Evolutionary conservation across 164 flowering plant species (phyloP).

Genomic region (Litsea cubeba): DNA sequence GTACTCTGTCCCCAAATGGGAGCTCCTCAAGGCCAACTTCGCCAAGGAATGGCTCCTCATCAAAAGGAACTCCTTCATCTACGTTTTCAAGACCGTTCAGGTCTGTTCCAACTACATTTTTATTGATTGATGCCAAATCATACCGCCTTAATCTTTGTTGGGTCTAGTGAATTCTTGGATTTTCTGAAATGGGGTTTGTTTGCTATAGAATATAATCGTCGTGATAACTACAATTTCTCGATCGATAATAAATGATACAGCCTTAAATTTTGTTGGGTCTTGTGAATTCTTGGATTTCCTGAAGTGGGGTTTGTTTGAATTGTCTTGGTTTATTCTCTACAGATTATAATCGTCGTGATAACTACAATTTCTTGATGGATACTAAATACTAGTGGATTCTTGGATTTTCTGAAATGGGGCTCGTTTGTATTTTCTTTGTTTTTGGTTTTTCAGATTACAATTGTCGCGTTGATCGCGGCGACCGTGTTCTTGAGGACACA

Average conservation of each 20-base stretch:
- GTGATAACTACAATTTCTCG: no score
- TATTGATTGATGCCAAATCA: no score
- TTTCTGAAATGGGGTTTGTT: no score
- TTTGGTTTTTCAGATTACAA: constrained; percentile 38
- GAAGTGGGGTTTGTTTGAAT: no score
- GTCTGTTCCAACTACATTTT: neutral
- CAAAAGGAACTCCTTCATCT: constrained; percentile 71
- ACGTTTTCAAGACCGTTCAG: constrained; percentile 65
- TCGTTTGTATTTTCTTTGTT: neutral
- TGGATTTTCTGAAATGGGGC: neutral
- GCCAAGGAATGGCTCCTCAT: constrained; percentile 82
- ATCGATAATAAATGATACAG: neutral
- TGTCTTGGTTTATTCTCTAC: no score
- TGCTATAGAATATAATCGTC: no score
- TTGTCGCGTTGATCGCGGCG: constrained; percentile 52
- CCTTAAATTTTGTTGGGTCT: neutral
- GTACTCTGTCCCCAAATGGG: constrained; percentile 52
- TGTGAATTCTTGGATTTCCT: neutral
- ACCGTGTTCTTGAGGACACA: constrained; percentile 64
- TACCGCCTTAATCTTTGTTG: neutral
- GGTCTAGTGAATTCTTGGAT: neutral
- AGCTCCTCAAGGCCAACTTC: constrained; percentile 66
- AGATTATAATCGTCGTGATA: no score
- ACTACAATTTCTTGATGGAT: no score
- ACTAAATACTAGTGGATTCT: neutral